Conservation (phyloP, 2,329 filamentous ascomycete genomes). For the Akanthomyces lecanii region DNA sequence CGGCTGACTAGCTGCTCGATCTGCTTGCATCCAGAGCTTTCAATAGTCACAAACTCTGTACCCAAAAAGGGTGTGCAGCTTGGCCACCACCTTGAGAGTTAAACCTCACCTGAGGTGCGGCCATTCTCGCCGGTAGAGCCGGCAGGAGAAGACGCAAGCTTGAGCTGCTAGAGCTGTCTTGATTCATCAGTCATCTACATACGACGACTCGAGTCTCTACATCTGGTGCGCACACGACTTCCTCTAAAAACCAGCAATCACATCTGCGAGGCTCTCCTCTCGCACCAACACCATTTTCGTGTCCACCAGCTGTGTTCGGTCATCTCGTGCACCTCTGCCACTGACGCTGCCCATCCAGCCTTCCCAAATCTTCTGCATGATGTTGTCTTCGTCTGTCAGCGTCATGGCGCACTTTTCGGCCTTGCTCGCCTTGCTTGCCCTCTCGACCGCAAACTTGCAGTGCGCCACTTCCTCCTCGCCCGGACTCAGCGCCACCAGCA, state of each 20-base stretch:
- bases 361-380: slow-evolving; percentile 46
- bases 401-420: background rate
- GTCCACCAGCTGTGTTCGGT: slow-evolving; percentile 35
- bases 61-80: slow-evolving; percentile 1
- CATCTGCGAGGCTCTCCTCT: slow-evolving; percentile 38
- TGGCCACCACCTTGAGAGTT: slow-evolving; percentile 3
- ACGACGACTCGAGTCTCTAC: background rate
- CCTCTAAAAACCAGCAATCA: slow-evolving; percentile 24
- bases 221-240: no score
- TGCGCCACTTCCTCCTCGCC: slow-evolving; percentile 30
- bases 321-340: slow-evolving; percentile 25
- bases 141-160: background rate
- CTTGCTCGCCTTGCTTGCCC: background rate
- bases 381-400: slow-evolving; percentile 31
- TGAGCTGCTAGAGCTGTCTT: background rate
- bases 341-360: slow-evolving; percentile 41
- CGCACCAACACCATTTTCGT: slow-evolving; percentile 42
- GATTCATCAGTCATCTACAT: background rate
- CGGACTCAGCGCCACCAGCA: slow-evolving; percentile 40
- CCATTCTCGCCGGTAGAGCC: background rate
- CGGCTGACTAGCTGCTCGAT: background rate
- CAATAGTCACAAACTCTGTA: background rate
- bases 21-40: background rate
- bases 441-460: background rate
- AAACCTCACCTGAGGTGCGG: background rate